Evolutionary conservation across 768 basidiomycete genomes (phyloP).

Genomic region (Lactarius sp.): DNA sequence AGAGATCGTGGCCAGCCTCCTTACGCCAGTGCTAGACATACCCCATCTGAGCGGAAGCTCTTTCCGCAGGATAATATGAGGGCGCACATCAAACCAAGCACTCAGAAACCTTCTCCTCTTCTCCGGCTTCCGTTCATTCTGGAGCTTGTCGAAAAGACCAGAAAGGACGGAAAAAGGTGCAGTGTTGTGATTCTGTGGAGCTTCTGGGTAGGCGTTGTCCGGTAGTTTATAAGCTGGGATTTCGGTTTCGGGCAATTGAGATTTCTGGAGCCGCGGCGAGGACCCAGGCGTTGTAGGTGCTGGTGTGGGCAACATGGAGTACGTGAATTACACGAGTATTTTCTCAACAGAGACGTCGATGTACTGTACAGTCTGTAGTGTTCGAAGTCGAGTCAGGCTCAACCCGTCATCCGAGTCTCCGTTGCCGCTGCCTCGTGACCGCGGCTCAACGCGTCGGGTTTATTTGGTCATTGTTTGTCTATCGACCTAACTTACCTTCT

Average conservation of each 20-base stretch:
- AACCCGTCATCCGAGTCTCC: no score
- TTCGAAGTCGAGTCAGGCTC: no score
- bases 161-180: constrained; percentile 66
- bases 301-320: constrained; percentile 60
- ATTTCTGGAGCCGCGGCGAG: constrained; percentile 34
- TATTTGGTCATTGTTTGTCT: constrained; percentile 21
- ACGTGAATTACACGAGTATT: constrained; percentile 7
- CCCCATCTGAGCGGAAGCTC: constrained; percentile 17
- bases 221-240: constrained; percentile 22
- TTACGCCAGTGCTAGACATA: constrained; percentile 71
- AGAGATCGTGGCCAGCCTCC: constrained; percentile 82
- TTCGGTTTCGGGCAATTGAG: neutral
- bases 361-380: neutral
- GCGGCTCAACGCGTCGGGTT: constrained; percentile 14
- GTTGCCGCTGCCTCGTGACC: constrained; percentile 6
- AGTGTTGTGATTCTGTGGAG: constrained; percentile 62
- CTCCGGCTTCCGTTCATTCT: constrained; percentile 68
- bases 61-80: neutral
- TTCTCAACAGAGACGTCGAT: neutral
- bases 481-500: neutral
- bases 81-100: constrained; percentile 75
- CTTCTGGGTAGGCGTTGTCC: constrained; percentile 41
- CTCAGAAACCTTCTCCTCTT: constrained; percentile 63
- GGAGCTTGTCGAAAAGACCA: constrained; percentile 70
- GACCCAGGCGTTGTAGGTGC: constrained; percentile 54